These are phyloP conservation scores for Cinnamomum micranthum DNA, from an alignment of 164 flowering plant genomes.

Conservation along the genomic window DNA sequence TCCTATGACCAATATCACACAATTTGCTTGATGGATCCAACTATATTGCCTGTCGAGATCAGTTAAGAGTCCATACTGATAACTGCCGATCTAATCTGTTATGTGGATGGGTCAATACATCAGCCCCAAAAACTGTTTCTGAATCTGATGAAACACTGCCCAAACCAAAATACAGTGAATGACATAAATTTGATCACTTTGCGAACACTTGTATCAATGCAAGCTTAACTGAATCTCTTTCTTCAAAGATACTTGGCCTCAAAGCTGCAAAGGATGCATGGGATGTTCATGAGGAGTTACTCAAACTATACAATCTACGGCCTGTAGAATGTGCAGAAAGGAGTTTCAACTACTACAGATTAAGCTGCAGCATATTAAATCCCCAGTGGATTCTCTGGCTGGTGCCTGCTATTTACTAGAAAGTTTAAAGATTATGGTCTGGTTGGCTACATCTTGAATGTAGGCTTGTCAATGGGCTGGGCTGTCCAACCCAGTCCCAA, in stretches of 20 bases:
- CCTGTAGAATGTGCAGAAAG: neutral
- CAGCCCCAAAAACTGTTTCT: neutral
- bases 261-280: neutral
- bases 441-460: too few relatives aligned
- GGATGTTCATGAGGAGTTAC: neutral
- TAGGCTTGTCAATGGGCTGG: too few relatives aligned
- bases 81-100: neutral
- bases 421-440: too few relatives aligned
- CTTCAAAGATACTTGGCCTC: neutral
- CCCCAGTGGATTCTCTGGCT: neutral
- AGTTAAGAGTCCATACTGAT: neutral
- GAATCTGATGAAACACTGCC: neutral
- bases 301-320: neutral
- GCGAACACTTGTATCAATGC: neutral
- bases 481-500: too few relatives aligned
- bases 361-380: neutral
- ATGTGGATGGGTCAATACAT: neutral
- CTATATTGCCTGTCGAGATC: neutral
- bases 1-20: neutral
- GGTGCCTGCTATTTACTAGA: too few relatives aligned
- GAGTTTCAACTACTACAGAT: neutral
- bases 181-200: neutral
- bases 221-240: neutral
- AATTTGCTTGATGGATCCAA: constrained; percentile 1
- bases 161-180: neutral